These are phyloP conservation scores for Cercospora canescens DNA, from an alignment of 2,329 filamentous ascomycete genomes.

Conservation along the genomic window DNA sequence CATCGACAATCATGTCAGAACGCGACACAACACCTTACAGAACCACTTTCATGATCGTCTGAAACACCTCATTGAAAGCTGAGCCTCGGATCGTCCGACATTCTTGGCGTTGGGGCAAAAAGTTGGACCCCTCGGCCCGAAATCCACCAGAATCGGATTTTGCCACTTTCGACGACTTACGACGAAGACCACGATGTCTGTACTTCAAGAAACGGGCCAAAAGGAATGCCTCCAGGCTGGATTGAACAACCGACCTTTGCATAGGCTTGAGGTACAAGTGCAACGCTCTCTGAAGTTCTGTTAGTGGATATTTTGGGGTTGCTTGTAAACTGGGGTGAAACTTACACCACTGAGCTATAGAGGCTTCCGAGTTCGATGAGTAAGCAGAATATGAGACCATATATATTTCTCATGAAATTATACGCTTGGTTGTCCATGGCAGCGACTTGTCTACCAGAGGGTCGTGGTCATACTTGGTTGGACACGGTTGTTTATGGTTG, in stretches of 20 bases:
- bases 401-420: too few relatives aligned
- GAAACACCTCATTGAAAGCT: neutral
- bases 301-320: neutral
- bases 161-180: neutral
- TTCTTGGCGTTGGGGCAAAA: neutral
- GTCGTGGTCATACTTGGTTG: too few relatives aligned
- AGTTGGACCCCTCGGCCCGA: neutral
- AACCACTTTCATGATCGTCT: neutral
- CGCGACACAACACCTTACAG: neutral
- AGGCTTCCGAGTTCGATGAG: neutral
- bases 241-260: constrained; percentile 12
- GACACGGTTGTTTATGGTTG: too few relatives aligned
- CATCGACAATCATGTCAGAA: neutral
- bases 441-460: too few relatives aligned
- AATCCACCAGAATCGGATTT: neutral
- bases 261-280: constrained; percentile 2
- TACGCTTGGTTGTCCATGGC: too few relatives aligned
- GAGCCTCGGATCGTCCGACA: neutral
- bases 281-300: neutral
- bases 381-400: neutral
- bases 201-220: neutral
- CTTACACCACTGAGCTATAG: constrained; percentile 2
- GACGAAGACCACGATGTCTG: neutral
- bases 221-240: constrained; percentile 3
- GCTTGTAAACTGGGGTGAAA: neutral